Evolutionary conservation across 805 yeast genomes (phyloP).

Genomic region (Candida peoriensis): DNA sequence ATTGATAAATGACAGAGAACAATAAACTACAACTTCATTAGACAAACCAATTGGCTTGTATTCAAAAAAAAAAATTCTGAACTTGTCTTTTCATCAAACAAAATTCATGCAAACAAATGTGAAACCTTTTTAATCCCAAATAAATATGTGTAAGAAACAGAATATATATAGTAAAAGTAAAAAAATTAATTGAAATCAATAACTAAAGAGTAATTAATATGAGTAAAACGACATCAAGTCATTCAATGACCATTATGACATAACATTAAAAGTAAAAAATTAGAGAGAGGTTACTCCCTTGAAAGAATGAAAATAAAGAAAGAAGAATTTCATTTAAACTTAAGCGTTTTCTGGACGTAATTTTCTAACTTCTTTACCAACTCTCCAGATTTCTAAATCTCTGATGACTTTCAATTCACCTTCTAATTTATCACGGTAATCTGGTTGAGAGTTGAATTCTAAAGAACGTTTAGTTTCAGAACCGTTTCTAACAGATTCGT

Average conservation of each 20-base stretch:
- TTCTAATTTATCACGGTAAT: conserved; percentile 96
- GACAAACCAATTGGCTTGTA: no score
- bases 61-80: no score
- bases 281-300: conserved; percentile 9
- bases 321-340: no score
- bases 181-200: no score
- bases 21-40: no score
- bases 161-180: no score
- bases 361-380: conserved; percentile 99
- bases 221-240: conserved; percentile 13
- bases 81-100: conserved; percentile 39
- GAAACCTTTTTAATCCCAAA: conserved; percentile 10
- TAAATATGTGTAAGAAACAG: conserved; percentile 10
- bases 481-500: conserved; percentile 93
- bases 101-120: conserved; percentile 28
- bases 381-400: conserved; percentile 98
- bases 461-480: conserved; percentile 96
- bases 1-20: no score
- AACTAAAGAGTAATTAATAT: no score
- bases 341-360: conserved; percentile 98
- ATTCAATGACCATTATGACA: conserved; percentile 22
- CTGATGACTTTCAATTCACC: conserved; percentile 89
- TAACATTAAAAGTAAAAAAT: conserved; percentile 12
- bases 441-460: conserved; percentile 96
- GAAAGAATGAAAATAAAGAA: conserved; percentile 1